A percentile compares a stretch with the other conserved stretches of the same genome.
Conservation (phyloP, 306 rosid species). For the Cicer bijugum region DNA sequence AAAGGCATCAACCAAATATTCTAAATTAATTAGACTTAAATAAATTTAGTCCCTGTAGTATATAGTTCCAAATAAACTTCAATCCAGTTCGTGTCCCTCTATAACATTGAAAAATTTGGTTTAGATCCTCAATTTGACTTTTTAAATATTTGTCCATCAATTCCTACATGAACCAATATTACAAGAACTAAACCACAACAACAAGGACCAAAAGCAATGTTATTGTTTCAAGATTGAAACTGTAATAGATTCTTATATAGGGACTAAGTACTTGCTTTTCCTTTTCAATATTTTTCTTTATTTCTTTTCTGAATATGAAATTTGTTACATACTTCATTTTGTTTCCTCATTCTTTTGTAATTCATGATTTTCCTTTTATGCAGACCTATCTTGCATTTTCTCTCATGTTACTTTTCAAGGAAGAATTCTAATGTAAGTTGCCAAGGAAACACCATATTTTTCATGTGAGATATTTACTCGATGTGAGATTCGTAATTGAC, state of each 20-base stretch:
- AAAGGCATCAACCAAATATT: constrained; percentile 1
- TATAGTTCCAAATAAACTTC: neutral
- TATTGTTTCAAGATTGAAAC: neutral
- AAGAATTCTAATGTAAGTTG: constrained; percentile 81
- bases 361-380: constrained; percentile 46
- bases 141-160: neutral
- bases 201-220: neutral
- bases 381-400: constrained; percentile 83
- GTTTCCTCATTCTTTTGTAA: constrained; percentile 37
- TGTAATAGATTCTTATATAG: neutral
- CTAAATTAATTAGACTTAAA: constrained; percentile 7
- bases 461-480: constrained; percentile 15
- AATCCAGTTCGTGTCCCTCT: neutral
- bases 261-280: neutral
- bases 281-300: neutral
- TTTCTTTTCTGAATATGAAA: constrained; percentile 33
- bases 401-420: constrained; percentile 78
- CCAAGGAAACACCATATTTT: constrained; percentile 14
- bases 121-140: neutral
- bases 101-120: neutral
- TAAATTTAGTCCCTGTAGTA: neutral
- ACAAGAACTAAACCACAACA: neutral
- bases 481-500: constrained; percentile 21
- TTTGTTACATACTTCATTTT: constrained; percentile 29
- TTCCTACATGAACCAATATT: neutral